Evolutionary conservation across 352 stramenopile species (phyloP), one percentile per base, ranked within the genome.

Genomic region (Globisporangium iwayamae): DNA sequence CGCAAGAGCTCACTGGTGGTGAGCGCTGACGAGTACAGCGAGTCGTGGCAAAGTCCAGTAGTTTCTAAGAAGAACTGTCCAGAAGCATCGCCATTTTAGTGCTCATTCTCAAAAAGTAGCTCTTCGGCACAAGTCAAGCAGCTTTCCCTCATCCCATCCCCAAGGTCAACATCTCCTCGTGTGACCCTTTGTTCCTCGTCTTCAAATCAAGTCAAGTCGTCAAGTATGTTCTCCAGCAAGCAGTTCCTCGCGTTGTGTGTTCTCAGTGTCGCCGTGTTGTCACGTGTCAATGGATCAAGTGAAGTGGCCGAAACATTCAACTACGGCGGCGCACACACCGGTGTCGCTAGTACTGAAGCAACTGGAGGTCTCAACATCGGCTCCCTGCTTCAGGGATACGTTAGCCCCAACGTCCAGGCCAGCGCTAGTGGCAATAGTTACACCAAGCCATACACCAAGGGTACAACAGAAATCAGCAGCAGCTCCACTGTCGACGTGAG

Each of bases 171-270:
- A 28, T 52, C 22, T 52, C 22, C 20, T 11, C 16, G 20, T 52
- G 20, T 9, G 46, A 30, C 46, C 22, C 46, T 52, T n/a, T 18
- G 46, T 52, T 14, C 46, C 22, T 20, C 22, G 20, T 50, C 22
- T 20, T 30, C 46, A 52, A 52, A 32, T 18, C 46, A 52, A 52
- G 46, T 52, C 46, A 52, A 52, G 0, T 25, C 50, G 50, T 56
- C 51, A 39, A 56, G 51, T 43, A 56, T 56, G 51, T 43, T 56
- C 20, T 56, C 51, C 6, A 56, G 51, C 51, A 56, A 56, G 13
- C 51, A 39, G 8, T 43, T 56, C 25, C 18, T 56, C 51, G 28
- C 51, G 13, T 20, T 56, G 28, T 56, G 51, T 20, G 51, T 39
- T 8, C 30, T 56, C 51, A 56, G 51, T 39, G 51, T 43, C 30